Evolutionary conservation across 2,329 filamentous ascomycete genomes (phyloP), one percentile per base, ranked within the genome.

Genomic region (Scortechinia acanthostroma): DNA sequence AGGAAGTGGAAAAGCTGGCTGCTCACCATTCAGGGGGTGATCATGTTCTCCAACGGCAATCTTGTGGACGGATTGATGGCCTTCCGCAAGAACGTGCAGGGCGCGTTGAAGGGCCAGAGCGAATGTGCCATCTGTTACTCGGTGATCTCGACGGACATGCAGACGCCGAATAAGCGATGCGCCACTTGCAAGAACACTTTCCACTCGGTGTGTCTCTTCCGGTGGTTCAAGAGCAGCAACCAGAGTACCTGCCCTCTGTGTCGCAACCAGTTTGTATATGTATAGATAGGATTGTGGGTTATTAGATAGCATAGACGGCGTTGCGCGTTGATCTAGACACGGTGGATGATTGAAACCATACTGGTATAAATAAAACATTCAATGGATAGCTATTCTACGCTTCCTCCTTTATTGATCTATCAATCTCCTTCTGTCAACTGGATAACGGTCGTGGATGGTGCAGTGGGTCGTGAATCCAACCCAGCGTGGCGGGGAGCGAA

Each of bases 91-190:
- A 97, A 97, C 61, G 84, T 98, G 13, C 78, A 84, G 14, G 88
- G 89, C 1, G 88, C 88, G 3, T 74, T 98, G 52, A 93, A 95
- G 67, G 93, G 91, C 25, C 91, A 97, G 64, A 87, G 78, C 17
- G 93, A 98, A 63, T 98, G 93, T 59, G 89, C 93, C 6, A 97
- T 97, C 59, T 97, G 91, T 70, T 97, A 97, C 69, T 90, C 84
- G 48, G 90, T 98, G 58, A 88, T 98, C 51, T 88, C 88, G 16
- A 80, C 79, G 4, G 91, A 96, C 61, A 88, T 88, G 70, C 86
- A 86, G 63, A 80, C 95, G 61, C 93, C 93, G 0, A 91, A 93
- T 61, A 97, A 97, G 73, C 75, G 80, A 45, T 98, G 93, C 62
- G 73, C 77, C 42, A 97, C 91, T 1, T 98, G 93, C 74, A 91